phyloP scores from a whole-genome alignment of 1,284 basidiomycete genomes.

The Leucoagaricus sp. region DNA sequence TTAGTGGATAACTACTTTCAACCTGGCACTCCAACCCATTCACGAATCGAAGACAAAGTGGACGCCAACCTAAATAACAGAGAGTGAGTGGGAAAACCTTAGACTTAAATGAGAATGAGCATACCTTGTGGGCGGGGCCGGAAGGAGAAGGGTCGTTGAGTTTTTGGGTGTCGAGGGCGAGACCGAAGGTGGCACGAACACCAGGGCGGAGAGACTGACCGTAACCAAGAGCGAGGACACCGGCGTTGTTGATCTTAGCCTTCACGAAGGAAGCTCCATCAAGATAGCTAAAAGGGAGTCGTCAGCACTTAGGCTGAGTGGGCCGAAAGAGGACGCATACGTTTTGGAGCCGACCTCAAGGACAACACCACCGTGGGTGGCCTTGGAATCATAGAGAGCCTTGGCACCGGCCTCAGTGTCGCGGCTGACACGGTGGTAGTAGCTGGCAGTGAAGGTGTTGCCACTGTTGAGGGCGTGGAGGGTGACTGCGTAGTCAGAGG shows the following conservation, averaged over 20 bases:
- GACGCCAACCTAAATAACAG: conserved; percentile 59
- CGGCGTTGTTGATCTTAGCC: conserved; percentile 98
- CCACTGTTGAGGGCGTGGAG: conserved; percentile 95
- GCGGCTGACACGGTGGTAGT: conserved; percentile 95
- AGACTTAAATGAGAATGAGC: not conserved
- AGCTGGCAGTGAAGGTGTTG: conserved; percentile 92
- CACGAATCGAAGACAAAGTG: conserved; percentile 75
- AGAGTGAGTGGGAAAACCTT: conserved; percentile 1
- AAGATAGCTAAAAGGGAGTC: conserved; percentile 57
- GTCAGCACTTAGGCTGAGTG: not conserved
- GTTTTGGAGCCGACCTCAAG: conserved; percentile 98
- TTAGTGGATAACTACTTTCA: conserved; percentile 35
- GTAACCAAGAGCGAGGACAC: conserved; percentile 90
- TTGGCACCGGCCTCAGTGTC: conserved; percentile 99
- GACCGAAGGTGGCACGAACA: conserved; percentile 93
- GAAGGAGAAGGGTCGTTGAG: conserved; percentile 68
- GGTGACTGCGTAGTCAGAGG: conserved; percentile 96
- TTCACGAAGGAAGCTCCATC: conserved; percentile 93
- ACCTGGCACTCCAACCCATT: conserved; percentile 31
- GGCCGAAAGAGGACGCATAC: conserved; percentile 45
- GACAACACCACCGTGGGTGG: conserved; percentile 83
- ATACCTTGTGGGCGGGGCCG: conserved; percentile 74
- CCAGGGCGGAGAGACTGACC: conserved; percentile 94
- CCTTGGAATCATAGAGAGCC: conserved; percentile 96
- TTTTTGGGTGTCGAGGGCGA: conserved; percentile 89